phyloP scores from a whole-genome alignment of 495 filamentous ascomycete species.

The Penicillium nucicola region DNA sequence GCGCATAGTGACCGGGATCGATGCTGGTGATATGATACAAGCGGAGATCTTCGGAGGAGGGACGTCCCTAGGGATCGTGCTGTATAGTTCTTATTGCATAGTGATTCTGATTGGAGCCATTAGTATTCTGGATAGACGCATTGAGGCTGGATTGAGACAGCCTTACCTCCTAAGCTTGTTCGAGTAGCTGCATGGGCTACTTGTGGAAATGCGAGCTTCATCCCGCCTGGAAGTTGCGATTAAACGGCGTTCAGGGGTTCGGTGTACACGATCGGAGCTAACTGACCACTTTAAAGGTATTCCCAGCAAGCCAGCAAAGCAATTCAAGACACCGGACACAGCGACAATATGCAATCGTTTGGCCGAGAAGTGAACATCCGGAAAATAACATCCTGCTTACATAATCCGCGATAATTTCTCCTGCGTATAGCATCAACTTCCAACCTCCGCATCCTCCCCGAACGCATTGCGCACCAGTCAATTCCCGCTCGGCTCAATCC shows the following conservation, averaged over 20 bases:
- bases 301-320: slow-evolving; percentile 2
- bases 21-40: slow-evolving; percentile 1
- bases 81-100: not conserved
- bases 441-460: slow-evolving; percentile 10
- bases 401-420: slow-evolving; percentile 31
- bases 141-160: not conserved
- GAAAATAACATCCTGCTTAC: slow-evolving; percentile 21
- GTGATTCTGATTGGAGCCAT: not conserved
- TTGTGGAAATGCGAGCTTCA: slow-evolving; percentile 33
- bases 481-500: not conserved
- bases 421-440: slow-evolving; percentile 22
- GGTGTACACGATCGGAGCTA: slow-evolving; percentile 1
- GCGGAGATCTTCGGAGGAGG: not conserved
- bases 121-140: not conserved
- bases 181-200: slow-evolving; percentile 17
- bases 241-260: slow-evolving; percentile 9
- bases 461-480: slow-evolving; percentile 6
- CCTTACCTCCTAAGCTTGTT: slow-evolving; percentile 22
- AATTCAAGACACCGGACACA: slow-evolving; percentile 12
- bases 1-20: slow-evolving; percentile 4
- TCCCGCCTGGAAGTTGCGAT: slow-evolving; percentile 15
- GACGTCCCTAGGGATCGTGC: not conserved
- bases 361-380: slow-evolving; percentile 5
- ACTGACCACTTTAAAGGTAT: not conserved
- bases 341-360: slow-evolving; percentile 6